Evolutionary conservation across 768 basidiomycete genomes (phyloP).

Genomic region (Amanita subjunquillea): DNA sequence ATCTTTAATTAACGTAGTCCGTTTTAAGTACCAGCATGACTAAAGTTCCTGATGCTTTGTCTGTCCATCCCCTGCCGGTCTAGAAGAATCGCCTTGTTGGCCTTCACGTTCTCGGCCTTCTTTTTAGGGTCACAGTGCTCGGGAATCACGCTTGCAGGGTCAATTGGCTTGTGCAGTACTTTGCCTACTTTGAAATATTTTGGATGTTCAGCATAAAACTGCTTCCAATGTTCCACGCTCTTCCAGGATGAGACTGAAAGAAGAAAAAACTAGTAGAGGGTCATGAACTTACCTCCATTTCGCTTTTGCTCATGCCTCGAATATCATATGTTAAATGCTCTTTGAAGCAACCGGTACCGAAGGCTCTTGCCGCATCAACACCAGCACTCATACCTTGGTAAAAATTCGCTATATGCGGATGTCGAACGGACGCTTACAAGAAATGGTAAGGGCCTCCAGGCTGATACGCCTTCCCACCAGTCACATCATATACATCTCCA

Average conservation of each 20-base stretch:
- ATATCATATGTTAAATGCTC: conserved; percentile 87
- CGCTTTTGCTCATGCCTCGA: conserved; percentile 64
- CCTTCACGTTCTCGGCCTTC: conserved; percentile 20
- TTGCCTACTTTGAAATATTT: conserved; percentile 71
- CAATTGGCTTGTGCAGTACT: conserved; percentile 68
- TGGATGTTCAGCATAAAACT: conserved; percentile 77
- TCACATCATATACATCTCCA: conserved; percentile 88
- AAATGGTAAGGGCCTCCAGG: conserved; percentile 78
- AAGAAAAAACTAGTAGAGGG: background rate
- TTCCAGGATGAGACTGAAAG: conserved; percentile 17
- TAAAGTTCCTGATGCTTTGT: conserved; percentile 29
- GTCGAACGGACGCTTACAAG: conserved; percentile 34
- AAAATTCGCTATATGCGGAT: conserved; percentile 11
- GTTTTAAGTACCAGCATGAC: conserved; percentile 2
- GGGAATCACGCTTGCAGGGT: conserved; percentile 65
- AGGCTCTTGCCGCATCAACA: conserved; percentile 83
- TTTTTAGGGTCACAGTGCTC: conserved; percentile 66
- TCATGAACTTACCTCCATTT: conserved; percentile 48
- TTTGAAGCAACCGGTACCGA: conserved; percentile 89
- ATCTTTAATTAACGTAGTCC: conserved; percentile 9
- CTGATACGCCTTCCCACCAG: conserved; percentile 72
- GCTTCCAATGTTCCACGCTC: conserved; percentile 83
- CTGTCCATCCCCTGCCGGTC: conserved; percentile 9
- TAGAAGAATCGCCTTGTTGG: conserved; percentile 16
- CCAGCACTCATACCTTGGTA: conserved; percentile 46